phyloP scores from a whole-genome alignment of 192 early-diverging fungal species.

The Podila verticillata region DNA sequence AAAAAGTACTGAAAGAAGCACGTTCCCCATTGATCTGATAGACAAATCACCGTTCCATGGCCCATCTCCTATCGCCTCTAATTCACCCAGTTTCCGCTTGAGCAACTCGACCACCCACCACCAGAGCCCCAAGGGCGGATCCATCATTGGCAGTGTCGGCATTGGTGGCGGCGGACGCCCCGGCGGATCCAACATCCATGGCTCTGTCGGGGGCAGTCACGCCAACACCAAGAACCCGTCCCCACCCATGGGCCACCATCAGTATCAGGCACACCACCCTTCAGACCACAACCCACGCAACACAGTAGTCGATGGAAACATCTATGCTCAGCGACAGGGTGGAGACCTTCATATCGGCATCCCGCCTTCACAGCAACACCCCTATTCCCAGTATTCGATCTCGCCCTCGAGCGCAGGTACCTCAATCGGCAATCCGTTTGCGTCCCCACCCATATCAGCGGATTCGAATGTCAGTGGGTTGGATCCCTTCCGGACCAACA shows the following conservation, averaged over 20 bases:
- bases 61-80: neutral
- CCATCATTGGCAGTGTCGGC: conserved; percentile 24
- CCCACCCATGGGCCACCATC: neutral
- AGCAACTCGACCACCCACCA: neutral
- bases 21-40: neutral
- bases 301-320: neutral
- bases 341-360: conserved; percentile 10
- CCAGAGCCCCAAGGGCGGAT: neutral
- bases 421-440: conserved; percentile 10
- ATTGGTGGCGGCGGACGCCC: conserved; percentile 21
- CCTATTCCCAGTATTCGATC: conserved; percentile 14
- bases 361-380: neutral
- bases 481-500: conserved; percentile 29
- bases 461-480: neutral
- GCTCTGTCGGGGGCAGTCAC: conserved; percentile 1
- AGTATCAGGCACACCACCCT: neutral
- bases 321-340: neutral
- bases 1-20: too few species aligned
- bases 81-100: neutral
- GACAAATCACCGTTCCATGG: neutral
- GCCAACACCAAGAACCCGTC: neutral
- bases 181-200: conserved; percentile 7
- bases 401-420: conserved; percentile 20
- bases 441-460: conserved; percentile 22
- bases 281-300: neutral